phyloP scores from a whole-genome alignment of 495 filamentous ascomycete genomes.

The Aspergillus taichungensis region DNA sequence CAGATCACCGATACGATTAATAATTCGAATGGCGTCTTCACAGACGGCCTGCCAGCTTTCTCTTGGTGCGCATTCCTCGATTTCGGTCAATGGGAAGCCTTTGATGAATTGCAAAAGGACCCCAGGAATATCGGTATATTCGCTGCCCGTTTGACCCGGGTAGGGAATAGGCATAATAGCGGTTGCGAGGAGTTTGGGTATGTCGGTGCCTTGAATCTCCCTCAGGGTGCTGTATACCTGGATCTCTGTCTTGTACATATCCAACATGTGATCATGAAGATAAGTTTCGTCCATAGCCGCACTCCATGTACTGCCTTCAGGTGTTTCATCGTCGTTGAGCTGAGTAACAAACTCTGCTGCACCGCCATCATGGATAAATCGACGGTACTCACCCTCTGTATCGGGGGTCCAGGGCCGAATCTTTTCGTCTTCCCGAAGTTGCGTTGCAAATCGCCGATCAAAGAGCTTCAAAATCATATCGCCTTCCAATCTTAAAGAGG shows the following conservation, averaged over 20 bases:
- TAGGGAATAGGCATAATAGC: constrained; percentile 6
- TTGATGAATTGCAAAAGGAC: constrained; percentile 17
- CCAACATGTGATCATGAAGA: constrained; percentile 6
- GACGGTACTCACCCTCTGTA: constrained; percentile 12
- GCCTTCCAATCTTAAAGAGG: constrained; percentile 3
- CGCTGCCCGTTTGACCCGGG: background rate
- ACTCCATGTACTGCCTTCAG: constrained; percentile 12
- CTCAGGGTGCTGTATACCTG: constrained; percentile 11
- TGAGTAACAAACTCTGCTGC: constrained; percentile 8
- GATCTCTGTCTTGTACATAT: constrained; percentile 10
- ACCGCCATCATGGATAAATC: constrained; percentile 12
- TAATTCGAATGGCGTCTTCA: constrained; percentile 16
- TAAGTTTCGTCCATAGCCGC: constrained; percentile 12
- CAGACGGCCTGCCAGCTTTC: constrained; percentile 17
- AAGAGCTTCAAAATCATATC: constrained; percentile 19
- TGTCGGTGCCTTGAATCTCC: constrained; percentile 12
- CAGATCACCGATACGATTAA: constrained; percentile 11
- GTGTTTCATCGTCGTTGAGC: constrained; percentile 3
- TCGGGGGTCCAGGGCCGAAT: constrained; percentile 9
- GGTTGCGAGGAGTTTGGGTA: constrained; percentile 8
- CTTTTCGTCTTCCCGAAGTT: constrained; percentile 14
- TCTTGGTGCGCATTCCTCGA: constrained; percentile 9
- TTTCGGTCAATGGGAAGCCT: constrained; percentile 17
- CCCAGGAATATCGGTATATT: constrained; percentile 10
- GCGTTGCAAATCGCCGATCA: constrained; percentile 23